Evolutionary conservation across 306 rosid species (phyloP), one percentile per base, ranked within the genome.

Genomic region (Quercus alba): DNA sequence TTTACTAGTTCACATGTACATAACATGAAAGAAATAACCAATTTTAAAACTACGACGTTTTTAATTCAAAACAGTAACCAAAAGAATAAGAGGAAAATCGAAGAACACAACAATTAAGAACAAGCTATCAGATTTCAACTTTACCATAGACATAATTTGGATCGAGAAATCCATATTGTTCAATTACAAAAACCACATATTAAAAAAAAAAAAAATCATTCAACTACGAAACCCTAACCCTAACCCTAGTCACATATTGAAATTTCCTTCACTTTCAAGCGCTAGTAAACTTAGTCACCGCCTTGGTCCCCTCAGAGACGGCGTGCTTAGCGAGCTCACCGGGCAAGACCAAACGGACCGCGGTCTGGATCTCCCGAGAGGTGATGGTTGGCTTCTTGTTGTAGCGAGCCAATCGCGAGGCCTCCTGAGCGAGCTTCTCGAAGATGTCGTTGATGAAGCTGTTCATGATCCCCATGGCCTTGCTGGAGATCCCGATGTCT

Each of bases 221-320:
- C 58, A 56, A 1, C 56, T 5, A 26, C 64, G 18, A 0, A 71
- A 78, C 49, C 1, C 70, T 79, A 79, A 75, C 66, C 52, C 35
- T 63, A 83, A 68, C 46, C 72, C 72, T 19, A 3, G 33, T 51
- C 4, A 6, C 21, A 76, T n/a, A 70, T 28, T 17, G n/a, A 13
- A 17, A 35, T 5, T 9, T 9, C 14, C 3, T 10, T 11, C 21
- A 25, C 4, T 2, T 56, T 81, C 77, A 88, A 77, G 94, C 85
- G 5, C 90, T 91, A 0, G 90, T 89, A 6, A 91, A 91, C 78
- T 91, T 91, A 4, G 97, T 91, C 0, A 91, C 97, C 0, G 97
- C 97, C 84, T 91, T 41, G 46, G 46, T 41, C 46, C 46, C 46
- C 46, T 41, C 46, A 41, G 46, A 41, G 46, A 41, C 46, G 11